These are phyloP conservation scores for Phalaenopsis aphrodite DNA, from an alignment of 106 monocot species.

Conservation along the genomic window DNA sequence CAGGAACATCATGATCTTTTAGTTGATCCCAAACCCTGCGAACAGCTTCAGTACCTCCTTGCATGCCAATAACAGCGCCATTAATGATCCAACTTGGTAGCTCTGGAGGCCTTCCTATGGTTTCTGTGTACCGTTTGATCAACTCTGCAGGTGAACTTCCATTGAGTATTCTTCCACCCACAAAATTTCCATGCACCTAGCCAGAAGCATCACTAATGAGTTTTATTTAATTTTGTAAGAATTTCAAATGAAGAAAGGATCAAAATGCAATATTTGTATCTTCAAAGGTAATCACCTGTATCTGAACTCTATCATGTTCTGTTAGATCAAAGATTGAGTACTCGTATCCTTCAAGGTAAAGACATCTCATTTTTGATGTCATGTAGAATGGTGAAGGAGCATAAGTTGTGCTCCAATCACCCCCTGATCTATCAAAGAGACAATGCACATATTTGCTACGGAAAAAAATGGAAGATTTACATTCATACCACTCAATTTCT, in stretches of 20 bases:
- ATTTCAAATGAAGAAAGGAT: background rate
- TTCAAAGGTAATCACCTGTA: constrained; percentile 39
- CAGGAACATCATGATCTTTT: constrained; percentile 52
- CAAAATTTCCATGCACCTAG: constrained; percentile 46
- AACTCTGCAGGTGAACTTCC: constrained; percentile 57
- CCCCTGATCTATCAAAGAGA: constrained; percentile 49
- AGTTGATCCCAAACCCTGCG: constrained; percentile 60
- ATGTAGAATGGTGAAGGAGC: constrained; percentile 88
- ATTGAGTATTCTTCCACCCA: constrained; percentile 46
- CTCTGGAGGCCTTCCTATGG: constrained; percentile 58
- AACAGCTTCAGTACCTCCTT: constrained; percentile 70
- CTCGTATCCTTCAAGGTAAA: constrained; percentile 70
- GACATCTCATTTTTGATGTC: constrained; percentile 80
- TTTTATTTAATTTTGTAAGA: background rate
- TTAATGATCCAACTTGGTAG: constrained; percentile 80
- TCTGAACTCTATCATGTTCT: constrained; percentile 64
- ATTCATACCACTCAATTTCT: too few relatives aligned
- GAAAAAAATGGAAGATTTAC: background rate
- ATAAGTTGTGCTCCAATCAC: constrained; percentile 85
- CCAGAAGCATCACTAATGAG: background rate
- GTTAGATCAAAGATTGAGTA: constrained; percentile 79
- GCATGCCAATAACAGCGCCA: constrained; percentile 84
- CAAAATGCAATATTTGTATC: background rate
- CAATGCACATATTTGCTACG: background rate
- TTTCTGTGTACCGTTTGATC: constrained; percentile 50